Base-by-base conservation (phyloP, 768 basidiomycete genomes). In the Kwoniella mangroviensis region DNA sequence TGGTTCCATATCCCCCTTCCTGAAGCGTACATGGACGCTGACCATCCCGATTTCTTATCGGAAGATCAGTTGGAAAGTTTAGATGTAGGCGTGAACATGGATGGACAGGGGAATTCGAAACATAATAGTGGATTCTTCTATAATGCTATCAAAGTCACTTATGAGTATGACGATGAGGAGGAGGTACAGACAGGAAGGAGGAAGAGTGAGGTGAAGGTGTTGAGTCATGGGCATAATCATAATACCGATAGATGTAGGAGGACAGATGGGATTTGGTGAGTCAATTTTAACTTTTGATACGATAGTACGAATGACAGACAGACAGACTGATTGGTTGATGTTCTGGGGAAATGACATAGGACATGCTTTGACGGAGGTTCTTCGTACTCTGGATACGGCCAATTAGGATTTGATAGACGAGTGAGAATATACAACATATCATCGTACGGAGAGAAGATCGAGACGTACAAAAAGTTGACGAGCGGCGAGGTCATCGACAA, bases 1-100 rank as follows among this genome's bases (percentile, higher is more conserved):
- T 97, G 96, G 85, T 98, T 97, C 89, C 96, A 98, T 75, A 98
- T 99, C 57, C 96, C 96, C 62, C 79, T 98, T 41, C 89, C 88
- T 60, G 93, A 95, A 82, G 86, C 92, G 1, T 95, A 92, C 79
- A 78, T 81, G 1, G 84, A 84, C n/a, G 84, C 92, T 0, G 94
- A 98, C 81, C 84, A 80, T 13, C 88, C 92, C 73, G 84, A 86
- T 0, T 82, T 82, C 11, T 34, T 15, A 17, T 17, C 21, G 0
- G 90, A 89, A 0, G 88, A 89, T 4, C 86, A 86, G 52, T 43
- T 49, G 51, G 56, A 15, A 9, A 82, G 85, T 2, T 88, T 98
- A 11, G 90, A 93, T 74, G 82, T 91, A 19, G 96, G 96, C 3
- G 76, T 86, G 17, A 84, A 87, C 51, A 88, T 87, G 2, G 55